phyloP scores from a whole-genome alignment of 495 filamentous ascomycete genomes.

The Lasiosphaeris hirsuta region DNA sequence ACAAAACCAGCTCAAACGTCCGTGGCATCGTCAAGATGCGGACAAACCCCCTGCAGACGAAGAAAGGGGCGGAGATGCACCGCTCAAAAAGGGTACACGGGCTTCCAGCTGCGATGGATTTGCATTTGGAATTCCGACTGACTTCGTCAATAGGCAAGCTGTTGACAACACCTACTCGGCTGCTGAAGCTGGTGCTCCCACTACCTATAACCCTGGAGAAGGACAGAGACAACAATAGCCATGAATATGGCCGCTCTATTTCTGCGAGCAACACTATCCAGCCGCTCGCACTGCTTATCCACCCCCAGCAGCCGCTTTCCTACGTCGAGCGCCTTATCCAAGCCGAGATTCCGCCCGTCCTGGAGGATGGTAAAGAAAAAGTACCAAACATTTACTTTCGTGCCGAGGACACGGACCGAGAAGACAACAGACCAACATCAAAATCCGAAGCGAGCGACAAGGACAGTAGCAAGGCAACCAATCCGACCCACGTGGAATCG shows the following conservation, averaged over 20 bases:
- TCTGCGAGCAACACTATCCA: slow-evolving; percentile 61
- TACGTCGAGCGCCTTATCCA: slow-evolving; percentile 91
- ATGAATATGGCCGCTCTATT: slow-evolving; percentile 36
- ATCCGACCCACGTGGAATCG: slow-evolving; percentile 47
- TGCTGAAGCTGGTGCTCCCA: slow-evolving; percentile 86
- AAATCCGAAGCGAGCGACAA: slow-evolving; percentile 26
- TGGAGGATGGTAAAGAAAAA: slow-evolving; percentile 56
- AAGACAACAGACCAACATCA: slow-evolving; percentile 42
- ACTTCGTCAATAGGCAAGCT: slow-evolving; percentile 63
- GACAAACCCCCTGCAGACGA: slow-evolving; percentile 54
- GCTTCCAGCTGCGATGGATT: neutral
- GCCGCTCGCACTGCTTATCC: slow-evolving; percentile 81
- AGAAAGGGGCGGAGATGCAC: slow-evolving; percentile 38
- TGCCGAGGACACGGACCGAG: slow-evolving; percentile 67
- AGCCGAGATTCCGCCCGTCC: slow-evolving; percentile 75
- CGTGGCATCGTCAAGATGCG: slow-evolving; percentile 69
- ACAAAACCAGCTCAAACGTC: slow-evolving; percentile 41
- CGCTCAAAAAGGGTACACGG: slow-evolving; percentile 61
- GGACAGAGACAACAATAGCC: slow-evolving; percentile 45
- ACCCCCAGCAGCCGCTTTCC: slow-evolving; percentile 89
- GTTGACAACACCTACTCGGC: slow-evolving; percentile 81
- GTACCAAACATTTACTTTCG: slow-evolving; percentile 75
- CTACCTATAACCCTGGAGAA: slow-evolving; percentile 61
- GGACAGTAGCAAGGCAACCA: slow-evolving; percentile 12
- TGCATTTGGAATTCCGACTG: neutral